Conservation (phyloP, 495 filamentous ascomycete genomes). For the Daldinia decipiens region DNA sequence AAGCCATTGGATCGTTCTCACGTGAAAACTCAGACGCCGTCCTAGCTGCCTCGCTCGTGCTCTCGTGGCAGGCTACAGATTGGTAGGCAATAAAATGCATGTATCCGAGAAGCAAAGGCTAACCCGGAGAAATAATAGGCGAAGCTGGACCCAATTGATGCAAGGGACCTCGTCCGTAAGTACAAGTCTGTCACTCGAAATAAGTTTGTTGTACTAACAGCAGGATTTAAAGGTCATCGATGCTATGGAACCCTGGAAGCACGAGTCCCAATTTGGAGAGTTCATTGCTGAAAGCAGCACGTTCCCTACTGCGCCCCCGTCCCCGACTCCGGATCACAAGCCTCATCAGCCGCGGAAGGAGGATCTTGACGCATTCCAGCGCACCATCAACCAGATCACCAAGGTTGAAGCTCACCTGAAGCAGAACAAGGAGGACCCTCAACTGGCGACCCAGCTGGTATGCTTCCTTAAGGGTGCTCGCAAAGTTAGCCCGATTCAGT, state of each 20-base stretch:
- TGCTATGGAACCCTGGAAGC: slow-evolving; percentile 92
- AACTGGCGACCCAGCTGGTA: slow-evolving; percentile 79
- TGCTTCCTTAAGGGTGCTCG: slow-evolving; percentile 83
- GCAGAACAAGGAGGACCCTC: slow-evolving; percentile 76
- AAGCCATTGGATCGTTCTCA: slow-evolving; percentile 86
- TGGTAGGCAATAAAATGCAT: slow-evolving; percentile 74
- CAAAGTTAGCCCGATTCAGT: slow-evolving; percentile 75
- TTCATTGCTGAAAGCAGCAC: slow-evolving; percentile 81
- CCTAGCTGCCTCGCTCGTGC: slow-evolving; percentile 87
- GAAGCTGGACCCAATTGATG: slow-evolving; percentile 90
- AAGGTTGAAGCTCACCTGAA: slow-evolving; percentile 75
- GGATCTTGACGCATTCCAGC: slow-evolving; percentile 73
- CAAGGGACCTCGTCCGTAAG: slow-evolving; percentile 88
- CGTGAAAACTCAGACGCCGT: slow-evolving; percentile 89
- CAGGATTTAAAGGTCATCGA: slow-evolving; percentile 75
- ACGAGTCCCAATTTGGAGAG: slow-evolving; percentile 84
- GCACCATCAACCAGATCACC: slow-evolving; percentile 74
- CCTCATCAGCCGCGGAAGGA: slow-evolving; percentile 69
- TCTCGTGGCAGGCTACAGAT: slow-evolving; percentile 97
- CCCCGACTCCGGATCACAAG: slow-evolving; percentile 66
- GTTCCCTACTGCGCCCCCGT: slow-evolving; percentile 70
- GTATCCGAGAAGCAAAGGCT: slow-evolving; percentile 46
- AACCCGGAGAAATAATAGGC: slow-evolving; percentile 65
- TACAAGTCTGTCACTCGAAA: slow-evolving; percentile 17
- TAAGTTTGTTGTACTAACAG: slow-evolving; percentile 45